phyloP scores from a whole-genome alignment of 73 alveolate genomes.

The Tetrahymena thermophila region DNA sequence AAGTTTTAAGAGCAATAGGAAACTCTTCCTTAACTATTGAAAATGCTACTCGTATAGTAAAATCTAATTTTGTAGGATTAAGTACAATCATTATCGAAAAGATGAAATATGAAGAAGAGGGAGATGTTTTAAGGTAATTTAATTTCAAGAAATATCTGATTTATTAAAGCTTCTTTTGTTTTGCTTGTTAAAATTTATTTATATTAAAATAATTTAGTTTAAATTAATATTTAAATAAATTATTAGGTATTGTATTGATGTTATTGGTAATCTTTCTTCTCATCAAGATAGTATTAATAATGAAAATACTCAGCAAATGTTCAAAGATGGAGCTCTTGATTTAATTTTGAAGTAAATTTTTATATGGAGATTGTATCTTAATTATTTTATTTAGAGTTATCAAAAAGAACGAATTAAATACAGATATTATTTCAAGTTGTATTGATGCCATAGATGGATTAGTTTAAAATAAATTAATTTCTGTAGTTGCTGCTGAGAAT shows the following conservation, averaged over 20 bases:
- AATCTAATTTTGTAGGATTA: background rate
- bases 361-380: background rate
- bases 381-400: background rate
- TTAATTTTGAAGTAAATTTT: background rate
- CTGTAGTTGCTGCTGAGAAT: background rate
- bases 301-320: background rate
- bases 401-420: background rate
- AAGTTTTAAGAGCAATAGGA: background rate
- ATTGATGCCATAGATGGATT: background rate
- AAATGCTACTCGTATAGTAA: background rate
- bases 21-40: background rate
- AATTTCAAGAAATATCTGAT: too few relatives aligned
- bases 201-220: background rate
- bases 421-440: background rate
- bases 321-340: background rate
- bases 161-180: too few relatives aligned
- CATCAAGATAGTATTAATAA: background rate
- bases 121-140: background rate
- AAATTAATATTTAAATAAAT: background rate
- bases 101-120: background rate
- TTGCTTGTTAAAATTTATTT: background rate
- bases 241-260: background rate
- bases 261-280: background rate
- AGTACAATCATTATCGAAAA: background rate
- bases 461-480: background rate